Evolutionary conservation across 169 alveolate species (phyloP).

Genomic region (Plasmodium gallinaceum): DNA sequence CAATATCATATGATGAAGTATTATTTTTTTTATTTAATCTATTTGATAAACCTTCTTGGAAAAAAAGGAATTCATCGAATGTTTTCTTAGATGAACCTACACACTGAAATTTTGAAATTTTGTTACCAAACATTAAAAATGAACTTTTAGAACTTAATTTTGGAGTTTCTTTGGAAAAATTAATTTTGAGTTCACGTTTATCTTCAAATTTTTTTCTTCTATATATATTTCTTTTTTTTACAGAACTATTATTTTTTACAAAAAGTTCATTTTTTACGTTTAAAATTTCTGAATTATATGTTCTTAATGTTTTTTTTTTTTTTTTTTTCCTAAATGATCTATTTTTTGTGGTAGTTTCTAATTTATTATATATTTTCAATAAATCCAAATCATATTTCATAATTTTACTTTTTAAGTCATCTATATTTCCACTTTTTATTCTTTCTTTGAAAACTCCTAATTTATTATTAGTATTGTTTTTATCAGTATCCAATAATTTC

Average conservation of each 20-base stretch:
- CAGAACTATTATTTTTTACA: constrained; percentile 20
- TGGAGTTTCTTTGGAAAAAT: constrained; percentile 3
- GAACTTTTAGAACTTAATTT: constrained; percentile 19
- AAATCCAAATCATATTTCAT: constrained; percentile 46
- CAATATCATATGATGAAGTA: constrained; percentile 43
- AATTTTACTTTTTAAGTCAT: constrained; percentile 43
- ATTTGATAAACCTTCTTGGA: constrained; percentile 45
- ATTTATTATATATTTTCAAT: constrained; percentile 51
- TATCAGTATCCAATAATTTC: background rate
- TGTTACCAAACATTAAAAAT: constrained; percentile 14
- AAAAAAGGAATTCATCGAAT: constrained; percentile 15
- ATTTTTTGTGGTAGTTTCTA: constrained; percentile 35
- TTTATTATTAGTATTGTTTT: background rate
- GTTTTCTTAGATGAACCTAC: constrained; percentile 32
- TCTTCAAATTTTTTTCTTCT: constrained; percentile 21
- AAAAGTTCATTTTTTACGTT: constrained; percentile 28
- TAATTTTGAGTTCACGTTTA: constrained; percentile 2
- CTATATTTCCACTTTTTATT: constrained; percentile 23
- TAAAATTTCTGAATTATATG: constrained; percentile 43
- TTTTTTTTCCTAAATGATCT: constrained; percentile 7
- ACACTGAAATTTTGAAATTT: constrained; percentile 35
- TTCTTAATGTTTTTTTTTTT: constrained; percentile 13
- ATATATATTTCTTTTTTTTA: constrained; percentile 22
- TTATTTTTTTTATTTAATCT: constrained; percentile 57
- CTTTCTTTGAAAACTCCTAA: constrained; percentile 16